A percentile compares a stretch with the other conserved stretches of the same genome.
Evolutionary conservation across 2,329 filamentous ascomycete species (phyloP).

Genomic region (Coniochaeta prunicola): DNA sequence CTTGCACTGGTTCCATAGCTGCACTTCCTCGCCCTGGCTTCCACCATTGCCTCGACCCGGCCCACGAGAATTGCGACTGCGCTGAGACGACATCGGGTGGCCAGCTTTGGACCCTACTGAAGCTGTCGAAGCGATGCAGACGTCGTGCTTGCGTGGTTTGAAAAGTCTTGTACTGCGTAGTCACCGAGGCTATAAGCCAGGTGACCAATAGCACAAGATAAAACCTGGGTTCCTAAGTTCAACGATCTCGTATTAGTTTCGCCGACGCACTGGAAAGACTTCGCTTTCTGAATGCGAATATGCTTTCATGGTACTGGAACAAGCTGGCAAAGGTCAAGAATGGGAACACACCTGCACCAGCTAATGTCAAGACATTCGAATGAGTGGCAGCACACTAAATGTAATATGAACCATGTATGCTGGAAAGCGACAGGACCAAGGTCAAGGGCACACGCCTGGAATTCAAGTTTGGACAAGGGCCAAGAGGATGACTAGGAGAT

Average conservation of each 20-base stretch:
- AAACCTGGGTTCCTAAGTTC: background rate
- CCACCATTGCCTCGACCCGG: conserved; percentile 30
- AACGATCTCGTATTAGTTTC: background rate
- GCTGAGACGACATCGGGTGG: conserved; percentile 10
- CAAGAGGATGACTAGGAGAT: background rate
- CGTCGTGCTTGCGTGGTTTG: background rate
- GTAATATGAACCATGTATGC: too few relatives aligned
- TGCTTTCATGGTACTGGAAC: too few relatives aligned
- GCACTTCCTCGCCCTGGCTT: conserved; percentile 32
- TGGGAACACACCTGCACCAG: background rate
- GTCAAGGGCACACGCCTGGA: background rate
- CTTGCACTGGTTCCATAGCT: conserved; percentile 31
- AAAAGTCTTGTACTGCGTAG: background rate
- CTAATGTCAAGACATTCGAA: background rate
- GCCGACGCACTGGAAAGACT: background rate
- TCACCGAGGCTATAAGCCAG: background rate
- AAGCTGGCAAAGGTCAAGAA: background rate
- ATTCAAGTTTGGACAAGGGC: background rate
- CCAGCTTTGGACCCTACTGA: background rate
- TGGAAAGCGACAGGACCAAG: background rate
- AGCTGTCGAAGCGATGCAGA: background rate
- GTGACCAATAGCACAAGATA: background rate
- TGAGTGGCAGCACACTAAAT: background rate
- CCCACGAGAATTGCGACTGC: conserved; percentile 21
- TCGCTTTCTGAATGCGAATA: too few relatives aligned